Conservation (phyloP, 768 basidiomycete genomes). For the Galerina marginata region DNA sequence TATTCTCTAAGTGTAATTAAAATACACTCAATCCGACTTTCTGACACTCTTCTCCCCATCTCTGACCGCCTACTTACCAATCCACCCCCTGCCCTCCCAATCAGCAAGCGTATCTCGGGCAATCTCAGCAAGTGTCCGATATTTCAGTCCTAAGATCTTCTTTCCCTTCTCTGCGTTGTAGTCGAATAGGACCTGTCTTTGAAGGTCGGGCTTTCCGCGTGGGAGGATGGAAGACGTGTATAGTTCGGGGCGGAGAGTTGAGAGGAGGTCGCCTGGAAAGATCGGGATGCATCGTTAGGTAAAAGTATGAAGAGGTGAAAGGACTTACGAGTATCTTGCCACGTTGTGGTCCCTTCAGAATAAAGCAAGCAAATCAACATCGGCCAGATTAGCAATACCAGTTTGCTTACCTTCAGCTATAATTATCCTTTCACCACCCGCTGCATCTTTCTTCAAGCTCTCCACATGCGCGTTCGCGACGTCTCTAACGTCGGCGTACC, state of each 20-base stretch:
- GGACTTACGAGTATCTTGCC: conserved; percentile 1
- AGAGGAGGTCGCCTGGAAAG: conserved; percentile 1
- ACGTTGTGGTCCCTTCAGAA: not conserved
- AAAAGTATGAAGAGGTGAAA: not conserved
- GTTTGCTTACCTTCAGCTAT: conserved; percentile 22
- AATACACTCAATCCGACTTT: too few species aligned
- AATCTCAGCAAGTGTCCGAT: not conserved
- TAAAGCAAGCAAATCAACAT: not conserved
- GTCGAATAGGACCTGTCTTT: not conserved
- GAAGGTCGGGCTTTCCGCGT: conserved; percentile 5
- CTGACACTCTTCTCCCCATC: too few species aligned
- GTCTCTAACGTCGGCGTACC: conserved; percentile 57
- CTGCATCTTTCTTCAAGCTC: conserved; percentile 53
- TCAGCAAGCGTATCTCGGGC: not conserved
- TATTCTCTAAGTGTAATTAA: too few species aligned
- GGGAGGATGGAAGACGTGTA: conserved; percentile 3
- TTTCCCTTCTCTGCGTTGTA: not conserved
- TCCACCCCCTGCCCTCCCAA: conserved; percentile 5
- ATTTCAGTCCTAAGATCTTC: not conserved
- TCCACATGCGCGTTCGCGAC: conserved; percentile 57
- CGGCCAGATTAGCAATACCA: too few species aligned
- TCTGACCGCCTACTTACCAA: not conserved
- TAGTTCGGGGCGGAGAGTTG: conserved; percentile 5
- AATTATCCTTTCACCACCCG: conserved; percentile 62
- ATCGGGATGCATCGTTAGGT: not conserved